phyloP scores from a whole-genome alignment of 805 yeast species.

The Dipodascopsis tothii region DNA sequence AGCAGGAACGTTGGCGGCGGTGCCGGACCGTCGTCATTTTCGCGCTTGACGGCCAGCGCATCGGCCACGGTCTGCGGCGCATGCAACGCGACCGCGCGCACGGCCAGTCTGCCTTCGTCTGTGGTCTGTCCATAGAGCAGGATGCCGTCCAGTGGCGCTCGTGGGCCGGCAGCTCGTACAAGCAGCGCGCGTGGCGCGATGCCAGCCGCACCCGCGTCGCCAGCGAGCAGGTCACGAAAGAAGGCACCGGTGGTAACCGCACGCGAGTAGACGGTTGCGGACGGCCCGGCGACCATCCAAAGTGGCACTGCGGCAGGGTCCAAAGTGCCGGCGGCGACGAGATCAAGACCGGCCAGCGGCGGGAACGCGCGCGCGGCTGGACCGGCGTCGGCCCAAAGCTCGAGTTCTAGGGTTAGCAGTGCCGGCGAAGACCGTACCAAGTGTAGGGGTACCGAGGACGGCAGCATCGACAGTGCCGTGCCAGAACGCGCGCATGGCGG shows the following conservation, averaged over 20 bases:
- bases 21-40: neutral
- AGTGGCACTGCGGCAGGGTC: constrained; percentile 1
- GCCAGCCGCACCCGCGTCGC: neutral
- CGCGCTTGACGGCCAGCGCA: neutral
- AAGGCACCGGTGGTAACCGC: neutral
- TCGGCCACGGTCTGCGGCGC: neutral
- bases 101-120: neutral
- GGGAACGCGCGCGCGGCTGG: too few relatives aligned
- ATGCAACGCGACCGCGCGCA: neutral
- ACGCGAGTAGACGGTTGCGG: neutral
- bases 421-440: too few relatives aligned
- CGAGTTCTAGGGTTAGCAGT: too few relatives aligned
- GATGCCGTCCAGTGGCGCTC: neutral
- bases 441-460: too few relatives aligned
- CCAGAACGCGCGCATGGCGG: too few relatives aligned
- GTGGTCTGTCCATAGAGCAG: constrained; percentile 2
- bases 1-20: neutral
- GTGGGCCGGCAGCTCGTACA: neutral
- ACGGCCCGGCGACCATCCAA: neutral
- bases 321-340: neutral
- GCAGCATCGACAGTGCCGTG: too few relatives aligned
- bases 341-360: neutral
- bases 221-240: constrained; percentile 1
- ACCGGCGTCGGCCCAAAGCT: too few relatives aligned
- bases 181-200: neutral